Base-by-base conservation (phyloP, 345 rosid species). In the Pugionium dolabratum region DNA sequence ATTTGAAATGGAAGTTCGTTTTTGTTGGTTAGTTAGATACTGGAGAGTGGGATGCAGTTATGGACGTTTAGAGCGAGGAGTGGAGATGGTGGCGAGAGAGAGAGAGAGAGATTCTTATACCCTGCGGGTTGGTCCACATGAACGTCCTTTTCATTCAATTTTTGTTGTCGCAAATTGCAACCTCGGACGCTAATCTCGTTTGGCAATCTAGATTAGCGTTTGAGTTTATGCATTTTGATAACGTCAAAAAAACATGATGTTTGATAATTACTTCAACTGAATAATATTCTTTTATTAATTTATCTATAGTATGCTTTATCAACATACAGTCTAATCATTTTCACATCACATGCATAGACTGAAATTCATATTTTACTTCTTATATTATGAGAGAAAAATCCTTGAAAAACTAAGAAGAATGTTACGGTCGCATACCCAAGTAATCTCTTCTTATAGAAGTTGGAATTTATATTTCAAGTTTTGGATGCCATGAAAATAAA, bases 41-140 rank as follows among this genome's bases (percentile, higher is more conserved):
- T 30, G 40, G 42, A 49, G 65, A 42, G 62, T 34, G 65, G 35
- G 68, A 31, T 54, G 65, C 75, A 62, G 80, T 70, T 72, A 55
- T 50, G 77, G 83, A 67, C 65, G 80, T 76, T 74, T 25, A 37
- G n/a, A 54, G 66, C 28, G 74, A 44, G 36, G 64, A 49, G 33
- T 36, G 64, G 45, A 2, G 34, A 67, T 31, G 70, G 32, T 56
- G 59, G 54, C 18, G 18, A 10, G 46, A 31, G 61, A 2, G 37
- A 42, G 61, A 36, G 51, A 8, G 52, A 30, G 34, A 39, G 43
- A 58, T 0, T 49, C 28, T 75, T 54, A 79, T 76, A 64, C 31
- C 25, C 72, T 65, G 64, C 48, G 78, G 56, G 33, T 44, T 52
- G 73, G 70, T 61, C 70, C 75, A 75, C 70, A 70, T 72, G 50